Base-by-base conservation (phyloP, 441 rosid genomes). In the Omphalea diandra region DNA sequence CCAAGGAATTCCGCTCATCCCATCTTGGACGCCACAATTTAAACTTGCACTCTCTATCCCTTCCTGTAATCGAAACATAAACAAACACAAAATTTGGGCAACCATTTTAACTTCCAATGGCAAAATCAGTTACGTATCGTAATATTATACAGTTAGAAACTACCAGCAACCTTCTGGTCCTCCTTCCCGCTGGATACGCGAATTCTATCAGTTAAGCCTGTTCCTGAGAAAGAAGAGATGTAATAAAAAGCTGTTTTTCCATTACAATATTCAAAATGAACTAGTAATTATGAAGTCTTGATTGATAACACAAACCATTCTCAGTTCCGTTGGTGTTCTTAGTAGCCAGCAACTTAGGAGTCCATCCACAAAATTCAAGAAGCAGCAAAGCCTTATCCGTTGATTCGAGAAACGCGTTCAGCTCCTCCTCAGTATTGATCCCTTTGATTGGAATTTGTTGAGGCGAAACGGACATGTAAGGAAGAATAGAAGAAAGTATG, bases 91-190 rank as follows among this genome's bases (percentile, higher is more conserved):
- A 18, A 41, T 20, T 26, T 36, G 33, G 26, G 36, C 9, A 43
- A 81, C 64, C 35, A 12, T 61, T 55, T 53, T 53, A 59, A 73
- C 49, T 32, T 69, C 53, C 32, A 50, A 20, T 18, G n/a, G 32
- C 24, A 61, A 67, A 75, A 73, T 71, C 67, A 78, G 65, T n/a
- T n/a, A n/a, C n/a, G n/a, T 72, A 57, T 65, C 59, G 49, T 66
- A 80, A 75, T 60, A 50, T 79, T 53, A 62, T 71, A 79, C 70
- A 80, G 78, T 76, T 71, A 84, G 92, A 88, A 83, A 85, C 83
- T 85, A 88, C 87, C 97, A 83, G 87, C 87, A 88, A 94, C 97
- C 97, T 88, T 89, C 91, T 63, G 81, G 80, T 83, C 79, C 71
- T 72, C 79, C 58, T 76, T 77, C 70, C 79, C 73, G 68, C 67